Conservation (phyloP, 75 land plant genomes). For the Azolla pinnata region DNA sequence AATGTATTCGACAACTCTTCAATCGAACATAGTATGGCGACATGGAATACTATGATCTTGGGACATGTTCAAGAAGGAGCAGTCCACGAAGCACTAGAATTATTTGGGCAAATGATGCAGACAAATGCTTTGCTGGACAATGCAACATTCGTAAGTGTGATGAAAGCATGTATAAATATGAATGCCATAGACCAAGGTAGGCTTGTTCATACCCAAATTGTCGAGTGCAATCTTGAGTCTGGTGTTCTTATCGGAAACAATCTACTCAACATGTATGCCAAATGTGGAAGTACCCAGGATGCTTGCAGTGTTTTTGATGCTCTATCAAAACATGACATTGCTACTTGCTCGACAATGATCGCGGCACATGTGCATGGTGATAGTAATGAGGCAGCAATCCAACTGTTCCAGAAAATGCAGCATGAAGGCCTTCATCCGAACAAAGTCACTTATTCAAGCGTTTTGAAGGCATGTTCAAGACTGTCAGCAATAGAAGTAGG, state of each 20-base stretch:
- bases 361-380: slow-evolving; percentile 9
- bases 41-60: slow-evolving; percentile 8
- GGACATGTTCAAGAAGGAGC: slow-evolving; percentile 8
- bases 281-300: slow-evolving; percentile 16
- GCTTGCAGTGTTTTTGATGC: slow-evolving; percentile 9
- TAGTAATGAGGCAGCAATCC: slow-evolving; percentile 5
- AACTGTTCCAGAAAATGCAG: slow-evolving; percentile 13
- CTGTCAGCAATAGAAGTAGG: not conserved
- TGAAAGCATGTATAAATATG: slow-evolving; percentile 36
- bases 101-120: slow-evolving; percentile 34
- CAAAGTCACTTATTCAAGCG: not conserved
- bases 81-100: slow-evolving; percentile 19
- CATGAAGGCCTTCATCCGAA: slow-evolving; percentile 1
- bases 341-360: slow-evolving; percentile 11
- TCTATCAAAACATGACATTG: slow-evolving; percentile 1
- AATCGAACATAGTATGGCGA: no score
- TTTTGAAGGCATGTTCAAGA: not conserved
- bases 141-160: slow-evolving; percentile 37
- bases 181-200: slow-evolving; percentile 20
- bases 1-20: not conserved
- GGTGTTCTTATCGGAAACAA: not conserved
- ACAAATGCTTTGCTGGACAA: slow-evolving; percentile 24
- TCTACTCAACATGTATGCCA: slow-evolving; percentile 13
- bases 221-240: not conserved
- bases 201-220: not conserved